Evolutionary conservation across 2,329 filamentous ascomycete genomes (phyloP).

Genomic region (Lachnellula cervina): DNA sequence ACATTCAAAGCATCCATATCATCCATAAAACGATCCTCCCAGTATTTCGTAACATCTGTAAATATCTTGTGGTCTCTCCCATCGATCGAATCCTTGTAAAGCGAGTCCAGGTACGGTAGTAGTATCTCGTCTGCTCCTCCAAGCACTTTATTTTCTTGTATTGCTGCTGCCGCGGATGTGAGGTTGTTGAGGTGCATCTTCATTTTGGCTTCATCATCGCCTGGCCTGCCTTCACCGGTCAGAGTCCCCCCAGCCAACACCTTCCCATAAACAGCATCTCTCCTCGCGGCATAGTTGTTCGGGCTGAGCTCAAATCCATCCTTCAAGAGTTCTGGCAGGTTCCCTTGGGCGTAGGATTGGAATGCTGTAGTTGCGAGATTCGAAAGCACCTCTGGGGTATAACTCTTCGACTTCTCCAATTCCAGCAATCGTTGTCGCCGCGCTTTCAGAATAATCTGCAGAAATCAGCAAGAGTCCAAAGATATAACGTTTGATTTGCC

Average conservation of each 20-base stretch:
- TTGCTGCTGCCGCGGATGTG: constrained; percentile 41
- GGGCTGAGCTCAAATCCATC: constrained; percentile 42
- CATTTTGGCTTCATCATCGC: constrained; percentile 63
- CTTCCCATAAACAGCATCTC: constrained; percentile 49
- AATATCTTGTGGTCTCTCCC: constrained; percentile 68
- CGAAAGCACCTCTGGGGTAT: constrained; percentile 42
- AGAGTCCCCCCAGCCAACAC: constrained; percentile 53
- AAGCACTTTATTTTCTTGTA: constrained; percentile 46
- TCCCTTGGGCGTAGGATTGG: constrained; percentile 50
- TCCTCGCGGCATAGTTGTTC: constrained; percentile 45
- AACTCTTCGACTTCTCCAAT: constrained; percentile 67
- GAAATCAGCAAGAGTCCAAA: constrained; percentile 4
- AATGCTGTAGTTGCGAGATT: constrained; percentile 51
- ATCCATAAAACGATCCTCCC: constrained; percentile 80
- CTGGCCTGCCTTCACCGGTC: constrained; percentile 47
- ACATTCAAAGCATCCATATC: constrained; percentile 88
- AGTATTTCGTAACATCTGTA: constrained; percentile 77
- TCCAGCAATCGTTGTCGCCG: constrained; percentile 78
- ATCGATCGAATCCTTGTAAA: constrained; percentile 58
- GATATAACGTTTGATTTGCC: not conserved
- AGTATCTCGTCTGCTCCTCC: constrained; percentile 61
- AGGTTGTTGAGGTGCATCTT: constrained; percentile 63
- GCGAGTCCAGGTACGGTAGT: constrained; percentile 73
- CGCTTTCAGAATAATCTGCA: constrained; percentile 62
- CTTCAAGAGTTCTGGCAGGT: constrained; percentile 46